phyloP scores from a whole-genome alignment of 176 grass and related monocot species.

The Dendrocalamus sinicus region DNA sequence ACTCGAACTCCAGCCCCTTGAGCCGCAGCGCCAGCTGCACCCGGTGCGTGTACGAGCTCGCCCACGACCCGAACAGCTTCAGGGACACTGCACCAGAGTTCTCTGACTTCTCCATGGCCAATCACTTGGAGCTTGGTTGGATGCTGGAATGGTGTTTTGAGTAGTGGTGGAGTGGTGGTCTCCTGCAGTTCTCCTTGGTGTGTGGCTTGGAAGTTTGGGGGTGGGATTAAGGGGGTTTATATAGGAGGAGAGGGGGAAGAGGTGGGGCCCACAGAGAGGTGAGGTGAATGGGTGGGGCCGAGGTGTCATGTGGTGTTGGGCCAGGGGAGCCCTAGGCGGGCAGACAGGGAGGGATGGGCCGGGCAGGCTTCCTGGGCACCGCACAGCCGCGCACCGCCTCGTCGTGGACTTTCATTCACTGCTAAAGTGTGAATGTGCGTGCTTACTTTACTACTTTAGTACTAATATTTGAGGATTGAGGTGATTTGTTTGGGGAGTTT shows the following conservation, averaged over 20 bases:
- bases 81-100: constrained; percentile 1
- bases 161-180: background rate
- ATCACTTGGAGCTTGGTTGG: background rate
- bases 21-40: constrained; percentile 83
- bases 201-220: background rate
- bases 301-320: constrained; percentile 26
- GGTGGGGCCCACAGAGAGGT: background rate
- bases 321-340: constrained; percentile 31
- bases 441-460: no score
- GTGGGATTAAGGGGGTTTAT: constrained; percentile 34
- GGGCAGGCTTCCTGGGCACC: constrained; percentile 37
- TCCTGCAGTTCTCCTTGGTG: background rate
- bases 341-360: background rate
- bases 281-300: background rate
- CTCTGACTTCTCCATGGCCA: constrained; percentile 51
- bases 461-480: no score
- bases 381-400: background rate
- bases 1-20: constrained; percentile 72
- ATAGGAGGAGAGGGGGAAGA: background rate
- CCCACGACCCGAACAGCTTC: constrained; percentile 81
- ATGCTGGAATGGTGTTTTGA: background rate
- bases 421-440: constrained; percentile 23
- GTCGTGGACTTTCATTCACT: constrained; percentile 42
- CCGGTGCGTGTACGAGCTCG: constrained; percentile 92
- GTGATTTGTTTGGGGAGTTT: no score